phyloP scores from a whole-genome alignment of 805 yeast species.

The Jamesozyma hellenica region DNA sequence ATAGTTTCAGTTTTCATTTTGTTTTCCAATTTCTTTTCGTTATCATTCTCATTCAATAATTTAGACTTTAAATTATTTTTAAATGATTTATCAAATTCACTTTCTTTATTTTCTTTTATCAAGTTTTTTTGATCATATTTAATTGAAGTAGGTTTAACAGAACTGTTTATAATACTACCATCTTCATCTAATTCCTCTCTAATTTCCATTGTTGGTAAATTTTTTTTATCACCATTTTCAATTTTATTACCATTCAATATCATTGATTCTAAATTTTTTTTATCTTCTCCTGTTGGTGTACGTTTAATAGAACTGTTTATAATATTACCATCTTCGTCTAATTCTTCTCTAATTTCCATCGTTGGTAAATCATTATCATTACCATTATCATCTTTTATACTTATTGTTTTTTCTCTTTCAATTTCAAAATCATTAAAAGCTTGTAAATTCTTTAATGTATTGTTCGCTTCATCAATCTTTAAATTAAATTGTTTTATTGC shows the following conservation, averaged over 20 bases:
- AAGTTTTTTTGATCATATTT: too few species aligned
- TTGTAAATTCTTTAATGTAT: slow-evolving; percentile 24
- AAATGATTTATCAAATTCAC: slow-evolving; percentile 1
- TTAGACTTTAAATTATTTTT: slow-evolving; percentile 12
- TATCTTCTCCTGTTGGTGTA: slow-evolving; percentile 15
- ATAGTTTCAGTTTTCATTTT: neutral
- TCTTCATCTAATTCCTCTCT: slow-evolving; percentile 61
- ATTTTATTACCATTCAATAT: slow-evolving; percentile 2
- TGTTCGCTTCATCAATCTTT: slow-evolving; percentile 34
- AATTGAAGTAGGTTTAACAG: slow-evolving; percentile 35
- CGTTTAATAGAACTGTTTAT: slow-evolving; percentile 38
- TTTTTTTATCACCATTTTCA: slow-evolving; percentile 7
- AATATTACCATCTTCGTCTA: slow-evolving; percentile 77
- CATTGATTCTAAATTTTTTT: slow-evolving; percentile 9
- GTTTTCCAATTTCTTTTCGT: neutral
- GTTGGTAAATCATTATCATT: slow-evolving; percentile 40
- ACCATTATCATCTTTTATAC: slow-evolving; percentile 6
- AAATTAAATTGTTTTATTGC: slow-evolving; percentile 34
- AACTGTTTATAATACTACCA: slow-evolving; percentile 49
- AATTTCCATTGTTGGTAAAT: neutral
- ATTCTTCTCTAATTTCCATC: slow-evolving; percentile 74
- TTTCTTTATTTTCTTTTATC: too few species aligned
- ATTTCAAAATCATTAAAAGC: neutral
- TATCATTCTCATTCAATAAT: neutral
- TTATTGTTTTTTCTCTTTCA: slow-evolving; percentile 4